phyloP scores from a whole-genome alignment of 2,329 filamentous ascomycete species.

The Trichoderma aggressivum region DNA sequence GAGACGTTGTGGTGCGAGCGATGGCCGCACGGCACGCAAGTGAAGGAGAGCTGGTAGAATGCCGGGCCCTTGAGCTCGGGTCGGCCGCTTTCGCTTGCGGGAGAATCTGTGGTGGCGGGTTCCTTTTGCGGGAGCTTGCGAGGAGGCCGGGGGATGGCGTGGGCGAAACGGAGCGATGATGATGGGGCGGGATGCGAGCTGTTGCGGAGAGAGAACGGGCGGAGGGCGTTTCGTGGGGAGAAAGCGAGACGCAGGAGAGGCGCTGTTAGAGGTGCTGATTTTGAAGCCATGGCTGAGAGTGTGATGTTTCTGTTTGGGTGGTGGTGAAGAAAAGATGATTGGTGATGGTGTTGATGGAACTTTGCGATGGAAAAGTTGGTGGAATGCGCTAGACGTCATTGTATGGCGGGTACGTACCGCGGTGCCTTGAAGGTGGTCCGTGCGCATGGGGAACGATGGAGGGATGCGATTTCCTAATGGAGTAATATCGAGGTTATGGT shows the following conservation, averaged over 20 bases:
- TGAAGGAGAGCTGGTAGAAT: constrained; percentile 86
- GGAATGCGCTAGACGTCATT: constrained; percentile 11
- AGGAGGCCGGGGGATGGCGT: constrained; percentile 38
- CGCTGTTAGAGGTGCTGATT: constrained; percentile 23
- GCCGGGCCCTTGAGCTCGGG: constrained; percentile 47
- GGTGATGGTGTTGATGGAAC: constrained; percentile 18
- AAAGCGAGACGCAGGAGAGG: constrained; percentile 21
- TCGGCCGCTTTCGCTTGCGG: constrained; percentile 30
- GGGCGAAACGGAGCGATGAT: constrained; percentile 26
- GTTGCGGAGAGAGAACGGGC: constrained; percentile 21
- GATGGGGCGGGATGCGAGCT: constrained; percentile 18
- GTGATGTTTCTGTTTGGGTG: background rate
- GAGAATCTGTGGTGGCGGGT: constrained; percentile 21
- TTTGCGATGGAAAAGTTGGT: background rate
- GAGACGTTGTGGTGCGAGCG: constrained; percentile 83
- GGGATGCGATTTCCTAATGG: background rate
- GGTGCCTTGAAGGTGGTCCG: background rate
- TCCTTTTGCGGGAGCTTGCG: constrained; percentile 7
- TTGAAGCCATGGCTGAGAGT: constrained; percentile 29
- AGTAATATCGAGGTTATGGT: background rate
- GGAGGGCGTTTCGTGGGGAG: constrained; percentile 21
- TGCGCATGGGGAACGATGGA: background rate
- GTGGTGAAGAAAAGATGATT: background rate
- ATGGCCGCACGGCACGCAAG: constrained; percentile 78
- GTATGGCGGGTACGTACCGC: background rate